Evolutionary conservation across 2,329 filamentous ascomycete species (phyloP), one percentile per base, ranked within the genome.

Genomic region (Diplodia sapinea): DNA sequence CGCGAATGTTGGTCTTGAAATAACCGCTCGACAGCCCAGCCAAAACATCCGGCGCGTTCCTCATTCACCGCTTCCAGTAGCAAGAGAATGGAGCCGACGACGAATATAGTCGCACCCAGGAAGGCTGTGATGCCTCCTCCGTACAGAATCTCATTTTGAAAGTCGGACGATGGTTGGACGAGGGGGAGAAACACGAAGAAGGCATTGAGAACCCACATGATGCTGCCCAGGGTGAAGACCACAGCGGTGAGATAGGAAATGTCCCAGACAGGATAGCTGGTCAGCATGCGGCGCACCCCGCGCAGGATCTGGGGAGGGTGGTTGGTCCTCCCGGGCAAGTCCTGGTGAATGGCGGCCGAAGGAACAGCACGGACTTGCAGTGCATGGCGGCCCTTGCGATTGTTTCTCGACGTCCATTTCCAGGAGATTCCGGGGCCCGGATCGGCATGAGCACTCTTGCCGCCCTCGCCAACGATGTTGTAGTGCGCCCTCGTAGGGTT

Each of bases 21-120:
- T 8, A 57, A 31, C 23, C 31, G 43, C 70, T 89, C 85, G 1
- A 91, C 71, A 0, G 88, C 89, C 88, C 88, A 91, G 3, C 89
- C 89, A 73, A 91, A 91, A 74, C 89, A 91, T 13, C 85, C 87
- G 0, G 84, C 79, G 13, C 84, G 80, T 71, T 90, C 87, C 72
- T 88, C 87, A 73, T 91, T 91, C n/a, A 90, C 81, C 3, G 89
- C 89, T 75, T 91, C 89, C 1, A 90, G 78, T 76, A 91, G 81
- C 31, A 91, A 80, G 1, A 91, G 76, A 1, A 91, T 73, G 43
- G 86, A 87, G 0, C 88, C 89, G 4, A 89, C 65, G 71, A 89
- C 87, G 74, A 92, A 91, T 7, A 91, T 78, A 0, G 87, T 89
- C 0, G 88, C 88, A 4, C 89, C 89, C n/a, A 91, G 82, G 71